A percentile compares a stretch with the other conserved stretches of the same genome.
phyloP scores from a whole-genome alignment of 1,139 yeast species.

The Candida pseudoviswanathii region DNA sequence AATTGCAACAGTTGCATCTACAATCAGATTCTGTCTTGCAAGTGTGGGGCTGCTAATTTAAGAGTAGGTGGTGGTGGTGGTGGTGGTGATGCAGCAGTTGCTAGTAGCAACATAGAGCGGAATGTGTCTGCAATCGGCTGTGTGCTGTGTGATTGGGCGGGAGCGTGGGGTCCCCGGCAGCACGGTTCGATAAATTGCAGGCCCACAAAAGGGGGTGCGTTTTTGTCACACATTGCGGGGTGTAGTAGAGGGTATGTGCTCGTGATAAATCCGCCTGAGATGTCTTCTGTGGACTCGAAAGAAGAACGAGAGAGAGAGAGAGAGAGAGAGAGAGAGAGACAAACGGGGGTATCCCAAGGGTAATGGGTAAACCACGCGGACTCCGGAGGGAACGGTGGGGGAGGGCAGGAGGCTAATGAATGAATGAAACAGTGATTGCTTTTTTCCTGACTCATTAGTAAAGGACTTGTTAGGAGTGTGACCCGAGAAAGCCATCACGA shows the following conservation, averaged over 20 bases:
- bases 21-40: background rate
- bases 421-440: background rate
- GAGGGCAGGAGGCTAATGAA: background rate
- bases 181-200: background rate
- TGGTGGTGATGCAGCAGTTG: background rate
- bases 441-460: background rate
- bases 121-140: background rate
- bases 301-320: too few relatives aligned
- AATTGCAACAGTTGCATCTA: slow-evolving; percentile 1
- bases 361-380: too few relatives aligned
- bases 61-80: background rate
- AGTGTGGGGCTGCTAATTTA: too few relatives aligned
- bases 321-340: too few relatives aligned
- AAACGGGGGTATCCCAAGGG: too few relatives aligned
- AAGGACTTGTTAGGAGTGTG: background rate
- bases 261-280: too few relatives aligned
- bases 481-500: background rate
- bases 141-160: background rate
- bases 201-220: too few relatives aligned
- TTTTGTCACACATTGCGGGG: too few relatives aligned
- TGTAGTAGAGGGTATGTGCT: too few relatives aligned
- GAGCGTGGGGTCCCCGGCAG: too few relatives aligned
- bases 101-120: background rate
- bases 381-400: too few relatives aligned
- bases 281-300: too few relatives aligned